phyloP scores from a whole-genome alignment of 2,329 filamentous ascomycete species.

The Cyclaneusma minus region DNA sequence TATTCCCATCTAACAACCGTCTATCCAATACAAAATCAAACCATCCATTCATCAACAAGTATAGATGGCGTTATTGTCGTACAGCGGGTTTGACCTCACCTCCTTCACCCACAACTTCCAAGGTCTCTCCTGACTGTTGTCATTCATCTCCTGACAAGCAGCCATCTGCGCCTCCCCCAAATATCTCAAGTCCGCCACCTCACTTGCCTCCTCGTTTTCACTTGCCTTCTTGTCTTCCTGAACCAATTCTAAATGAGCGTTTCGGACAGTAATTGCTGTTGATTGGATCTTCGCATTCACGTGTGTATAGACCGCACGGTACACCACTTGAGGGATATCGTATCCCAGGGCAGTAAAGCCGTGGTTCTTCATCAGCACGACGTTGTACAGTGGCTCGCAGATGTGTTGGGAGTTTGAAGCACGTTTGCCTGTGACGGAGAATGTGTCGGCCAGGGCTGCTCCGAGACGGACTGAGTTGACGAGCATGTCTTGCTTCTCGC shows the following conservation, averaged over 20 bases:
- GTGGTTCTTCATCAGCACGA: slow-evolving; percentile 29
- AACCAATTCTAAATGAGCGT: slow-evolving; percentile 1
- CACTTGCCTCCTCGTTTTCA: no score
- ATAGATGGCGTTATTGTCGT: no score
- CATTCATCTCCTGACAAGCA: slow-evolving; percentile 14
- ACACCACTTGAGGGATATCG: slow-evolving; percentile 24
- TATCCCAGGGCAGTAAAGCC: slow-evolving; percentile 25
- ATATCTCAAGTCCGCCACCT: slow-evolving; percentile 5
- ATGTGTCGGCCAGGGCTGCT: slow-evolving; percentile 19
- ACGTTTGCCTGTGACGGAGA: no score
- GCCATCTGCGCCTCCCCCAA: slow-evolving; percentile 10
- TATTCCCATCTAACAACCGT: no score
- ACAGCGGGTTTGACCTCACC: slow-evolving; percentile 13
- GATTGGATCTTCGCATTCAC: slow-evolving; percentile 26
- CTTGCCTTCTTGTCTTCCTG: no score
- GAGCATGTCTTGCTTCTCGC: slow-evolving; percentile 21
- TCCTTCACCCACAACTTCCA: slow-evolving; percentile 18
- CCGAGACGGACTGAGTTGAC: slow-evolving; percentile 21
- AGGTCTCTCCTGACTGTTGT: slow-evolving; percentile 13
- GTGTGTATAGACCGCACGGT: slow-evolving; percentile 26
- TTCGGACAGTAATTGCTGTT: slow-evolving; percentile 18
- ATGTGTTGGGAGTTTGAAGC: slow-evolving; percentile 1
- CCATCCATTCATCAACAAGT: no score
- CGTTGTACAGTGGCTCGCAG: slow-evolving; percentile 15
- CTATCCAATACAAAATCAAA: no score